Evolutionary conservation across 176 grass and related monocot genomes (phyloP).

Genomic region (Phragmites australis): DNA sequence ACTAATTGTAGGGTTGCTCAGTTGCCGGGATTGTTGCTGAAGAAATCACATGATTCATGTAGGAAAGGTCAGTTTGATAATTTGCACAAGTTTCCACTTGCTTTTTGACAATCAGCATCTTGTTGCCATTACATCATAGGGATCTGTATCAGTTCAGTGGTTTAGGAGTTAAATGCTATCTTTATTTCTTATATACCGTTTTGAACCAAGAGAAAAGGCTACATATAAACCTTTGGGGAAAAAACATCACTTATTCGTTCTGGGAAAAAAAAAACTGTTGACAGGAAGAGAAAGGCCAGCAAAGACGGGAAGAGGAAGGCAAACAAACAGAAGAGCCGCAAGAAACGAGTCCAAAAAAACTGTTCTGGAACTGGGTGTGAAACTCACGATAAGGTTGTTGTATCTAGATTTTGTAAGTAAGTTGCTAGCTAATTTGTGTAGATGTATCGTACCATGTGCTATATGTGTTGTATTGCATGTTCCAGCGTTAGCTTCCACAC

Average conservation of each 20-base stretch:
- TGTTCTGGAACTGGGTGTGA: not conserved
- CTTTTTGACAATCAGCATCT: not conserved
- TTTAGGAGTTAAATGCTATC: conserved; percentile 6
- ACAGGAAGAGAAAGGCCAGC: not conserved
- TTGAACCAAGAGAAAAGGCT: not conserved
- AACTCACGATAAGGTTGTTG: not conserved
- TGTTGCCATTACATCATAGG: not conserved
- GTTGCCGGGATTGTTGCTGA: not conserved
- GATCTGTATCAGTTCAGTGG: not conserved
- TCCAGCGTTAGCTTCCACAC: not conserved
- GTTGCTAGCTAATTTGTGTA: not conserved
- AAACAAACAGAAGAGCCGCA: not conserved
- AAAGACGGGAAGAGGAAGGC: not conserved
- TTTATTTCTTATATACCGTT: not conserved
- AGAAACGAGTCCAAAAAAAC: not conserved
- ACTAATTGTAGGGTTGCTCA: conserved; percentile 34
- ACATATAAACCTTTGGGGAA: not conserved
- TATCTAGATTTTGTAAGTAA: not conserved
- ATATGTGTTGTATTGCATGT: not conserved
- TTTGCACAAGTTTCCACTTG: not conserved
- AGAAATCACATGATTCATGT: conserved; percentile 3
- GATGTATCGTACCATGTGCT: not conserved
- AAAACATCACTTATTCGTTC: not conserved
- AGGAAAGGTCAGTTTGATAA: conserved; percentile 17
- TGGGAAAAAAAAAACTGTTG: not conserved